Evolutionary conservation across 345 rosid species (phyloP), one percentile per base, ranked within the genome.

Genomic region (Ceriops decandra): DNA sequence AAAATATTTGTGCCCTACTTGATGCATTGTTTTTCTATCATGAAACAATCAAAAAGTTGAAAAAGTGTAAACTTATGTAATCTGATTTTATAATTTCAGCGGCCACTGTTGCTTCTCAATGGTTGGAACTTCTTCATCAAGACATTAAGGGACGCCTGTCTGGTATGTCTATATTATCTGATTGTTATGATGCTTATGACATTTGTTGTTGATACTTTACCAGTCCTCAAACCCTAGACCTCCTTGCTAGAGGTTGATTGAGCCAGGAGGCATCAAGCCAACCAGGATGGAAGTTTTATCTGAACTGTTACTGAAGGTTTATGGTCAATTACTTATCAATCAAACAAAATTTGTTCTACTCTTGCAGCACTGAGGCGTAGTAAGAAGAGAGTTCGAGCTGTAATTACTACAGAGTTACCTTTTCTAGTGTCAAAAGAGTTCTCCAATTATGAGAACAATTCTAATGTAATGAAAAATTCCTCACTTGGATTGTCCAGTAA

Each of bases 121-220:
- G 99, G 99, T 70, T 95, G 83, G 93, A 91, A 22, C 90, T 90
- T 77, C 90, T 95, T 73, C 86, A 90, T 67, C 99, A 95, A 80
- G 97, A 95, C 84, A 83, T 92, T 62, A 90, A 81, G 68, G 97
- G 97, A 65, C 91, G 98, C 21, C 87, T 95, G 66, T 79, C 91
- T 71, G 99, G 99, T 92, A 78, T 13, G 68, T 9, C 57, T 73
- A 56, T 22, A 32, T 72, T 33, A 32, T 27, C 59, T 53, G 24
- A 56, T 36, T 32, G 30, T 53, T 49, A 35, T 8, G 47, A 42
- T 36, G 4, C 11, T 42, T 42, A 42, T 42, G 47, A 36, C 3
- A 42, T 42, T 42, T 10, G 47, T 42, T 42, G 47, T 42, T 11
- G 47, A 42, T 42, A 16, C 16, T 42, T 42, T 42, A 11, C 47